Percentiles rank a stretch among this genome's conserved stretches.
Conservation (phyloP, 1,284 basidiomycete genomes). For the Gymnopus androsaceus region DNA sequence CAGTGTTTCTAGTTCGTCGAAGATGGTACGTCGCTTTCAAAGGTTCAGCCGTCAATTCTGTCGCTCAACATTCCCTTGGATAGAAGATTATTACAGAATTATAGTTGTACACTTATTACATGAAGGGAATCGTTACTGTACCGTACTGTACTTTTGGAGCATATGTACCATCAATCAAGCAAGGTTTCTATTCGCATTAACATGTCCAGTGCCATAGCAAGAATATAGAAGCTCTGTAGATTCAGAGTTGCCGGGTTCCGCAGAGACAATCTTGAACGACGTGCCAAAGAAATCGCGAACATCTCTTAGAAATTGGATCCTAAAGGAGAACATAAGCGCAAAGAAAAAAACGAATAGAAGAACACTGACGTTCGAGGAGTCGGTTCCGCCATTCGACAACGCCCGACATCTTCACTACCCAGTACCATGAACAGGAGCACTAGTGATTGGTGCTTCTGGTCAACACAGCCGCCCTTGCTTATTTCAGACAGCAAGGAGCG, state of each 20-base stretch:
- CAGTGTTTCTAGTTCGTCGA: conserved; percentile 3
- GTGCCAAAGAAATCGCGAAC: conserved; percentile 81
- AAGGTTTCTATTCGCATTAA: conserved; percentile 75
- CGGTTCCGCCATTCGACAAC: conserved; percentile 83
- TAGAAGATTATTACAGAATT: no score
- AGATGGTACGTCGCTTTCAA: background rate
- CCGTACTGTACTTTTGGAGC: conserved; percentile 5
- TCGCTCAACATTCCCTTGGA: no score
- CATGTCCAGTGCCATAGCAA: conserved; percentile 78
- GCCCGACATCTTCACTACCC: conserved; percentile 94
- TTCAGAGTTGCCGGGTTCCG: conserved; percentile 49
- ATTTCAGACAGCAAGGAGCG: conserved; percentile 81
- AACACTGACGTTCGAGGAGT: conserved; percentile 76
- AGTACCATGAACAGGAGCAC: conserved; percentile 91
- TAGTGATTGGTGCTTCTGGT: conserved; percentile 87
- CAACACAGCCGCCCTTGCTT: conserved; percentile 85
- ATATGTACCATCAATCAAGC: conserved; percentile 31
- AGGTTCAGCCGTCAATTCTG: background rate
- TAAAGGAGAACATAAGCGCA: conserved; percentile 35
- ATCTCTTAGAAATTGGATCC: conserved; percentile 90
- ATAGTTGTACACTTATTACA: conserved; percentile 2
- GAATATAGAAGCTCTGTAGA: conserved; percentile 68
- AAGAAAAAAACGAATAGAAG: conserved; percentile 1
- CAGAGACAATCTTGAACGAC: conserved; percentile 56
- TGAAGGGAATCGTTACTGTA: no score